Evolutionary conservation across 73 alveolate species (phyloP), one percentile per base, ranked within the genome.

Genomic region (Paramecium sonneborni): DNA sequence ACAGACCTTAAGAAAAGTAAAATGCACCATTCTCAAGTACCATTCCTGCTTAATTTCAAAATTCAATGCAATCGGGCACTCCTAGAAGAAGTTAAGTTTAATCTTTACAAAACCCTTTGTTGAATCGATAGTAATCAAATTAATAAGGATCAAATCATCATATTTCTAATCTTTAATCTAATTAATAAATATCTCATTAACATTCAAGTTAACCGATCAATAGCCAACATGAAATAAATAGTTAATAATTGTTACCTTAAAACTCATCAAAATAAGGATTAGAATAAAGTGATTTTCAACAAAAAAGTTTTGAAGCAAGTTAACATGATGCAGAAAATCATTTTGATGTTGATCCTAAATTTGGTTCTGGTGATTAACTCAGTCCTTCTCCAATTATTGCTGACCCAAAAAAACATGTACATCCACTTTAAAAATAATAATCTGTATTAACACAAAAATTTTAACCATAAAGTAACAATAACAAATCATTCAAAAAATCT

Each of bases 301-400:
- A 62, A 26, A 62, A 62, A 62, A 26, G 68, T 7, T 52, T 52
- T 52, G 68, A 52, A 23, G 68, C 12, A 11, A 62, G 84, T 62
- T 32, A 30, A 28, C 48, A 62, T 26, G 84, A 62, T 14, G 44
- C 28, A 5, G 84, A 62, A 26, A 24, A 62, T 62, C 44, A 62
- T 30, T 62, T 62, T 62, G 84, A 62, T 62, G 6, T 11, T 3
- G 68, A 52, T 12, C 84, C 84, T 62, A 26, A 62, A 26, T 62
- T 62, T 30, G 84, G 84, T 12, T 32, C 84, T 26, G 48, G 44
- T 26, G 84, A 62, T 26, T 26, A 62, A 10, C 46, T 32, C 20
- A 62, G 84, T 26, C 84, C 84, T 62, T 62, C 84, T 26, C 84
- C 84, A 30, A 62, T 62, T 32, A 46, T 62, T 62, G 48, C 84